phyloP scores from a whole-genome alignment of 805 yeast species.

The Naumovozyma dairenensis region DNA sequence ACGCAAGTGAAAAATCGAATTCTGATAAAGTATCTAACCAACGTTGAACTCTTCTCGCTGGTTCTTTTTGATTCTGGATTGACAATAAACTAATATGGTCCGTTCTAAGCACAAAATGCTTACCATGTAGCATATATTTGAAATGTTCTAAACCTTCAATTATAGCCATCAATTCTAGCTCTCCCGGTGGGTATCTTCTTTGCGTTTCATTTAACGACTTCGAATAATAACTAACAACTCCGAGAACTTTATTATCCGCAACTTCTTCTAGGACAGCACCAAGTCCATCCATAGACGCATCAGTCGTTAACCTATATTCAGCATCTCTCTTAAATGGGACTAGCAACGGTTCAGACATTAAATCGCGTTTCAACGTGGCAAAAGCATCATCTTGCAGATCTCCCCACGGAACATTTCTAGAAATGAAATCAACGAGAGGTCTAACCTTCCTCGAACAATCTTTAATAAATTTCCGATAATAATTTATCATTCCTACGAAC shows the following conservation, averaged over 20 bases:
- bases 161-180: slow-evolving; percentile 6
- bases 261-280: slow-evolving; percentile 8
- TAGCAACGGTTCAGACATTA: slow-evolving; percentile 3
- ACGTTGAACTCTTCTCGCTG: slow-evolving; percentile 3
- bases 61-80: slow-evolving; percentile 6
- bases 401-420: slow-evolving; percentile 1
- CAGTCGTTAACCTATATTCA: slow-evolving; percentile 4
- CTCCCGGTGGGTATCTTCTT: slow-evolving; percentile 4
- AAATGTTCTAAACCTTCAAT: slow-evolving; percentile 4
- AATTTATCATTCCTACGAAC: slow-evolving; percentile 11
- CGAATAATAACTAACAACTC: slow-evolving; percentile 6
- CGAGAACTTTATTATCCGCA: slow-evolving; percentile 3
- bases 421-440: slow-evolving; percentile 6
- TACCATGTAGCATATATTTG: slow-evolving; percentile 4
- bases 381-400: slow-evolving; percentile 2
- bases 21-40: slow-evolving; percentile 8
- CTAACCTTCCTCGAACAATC: slow-evolving; percentile 5
- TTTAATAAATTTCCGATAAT: slow-evolving; percentile 11
- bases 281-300: slow-evolving; percentile 3
- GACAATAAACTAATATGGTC: slow-evolving; percentile 6
- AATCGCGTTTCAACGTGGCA: slow-evolving; percentile 1
- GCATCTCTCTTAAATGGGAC: slow-evolving; percentile 2
- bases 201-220: slow-evolving; percentile 5
- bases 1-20: slow-evolving; percentile 8
- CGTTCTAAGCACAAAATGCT: slow-evolving; percentile 2